Conservation (phyloP, 2,329 filamentous ascomycete species). For the Biscogniauxia sp. region DNA sequence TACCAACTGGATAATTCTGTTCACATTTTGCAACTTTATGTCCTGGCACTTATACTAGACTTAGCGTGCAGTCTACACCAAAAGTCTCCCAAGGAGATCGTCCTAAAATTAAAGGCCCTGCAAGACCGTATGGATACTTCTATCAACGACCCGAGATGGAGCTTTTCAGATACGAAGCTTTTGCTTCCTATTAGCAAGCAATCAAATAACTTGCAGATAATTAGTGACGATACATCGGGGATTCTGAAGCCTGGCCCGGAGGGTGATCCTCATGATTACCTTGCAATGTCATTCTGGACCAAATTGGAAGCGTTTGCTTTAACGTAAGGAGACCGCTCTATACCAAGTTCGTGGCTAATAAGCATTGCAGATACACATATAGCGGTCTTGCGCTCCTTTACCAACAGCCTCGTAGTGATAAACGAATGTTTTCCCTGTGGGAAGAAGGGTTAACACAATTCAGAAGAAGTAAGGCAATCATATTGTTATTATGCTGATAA, state of each 20-base stretch:
- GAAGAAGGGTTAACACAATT: constrained; percentile 37
- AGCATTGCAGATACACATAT: constrained; percentile 47
- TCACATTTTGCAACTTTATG: constrained; percentile 63
- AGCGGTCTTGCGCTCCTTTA: constrained; percentile 48
- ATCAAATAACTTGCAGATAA: constrained; percentile 44
- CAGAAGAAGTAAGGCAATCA: constrained; percentile 30
- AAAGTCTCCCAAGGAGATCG: constrained; percentile 55
- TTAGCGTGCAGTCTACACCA: constrained; percentile 67
- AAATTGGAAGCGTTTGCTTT: constrained; percentile 57
- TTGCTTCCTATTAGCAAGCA: constrained; percentile 56
- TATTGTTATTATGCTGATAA: constrained; percentile 5
- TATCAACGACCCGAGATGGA: constrained; percentile 44
- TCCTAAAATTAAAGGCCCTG: constrained; percentile 60
- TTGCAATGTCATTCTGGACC: constrained; percentile 60
- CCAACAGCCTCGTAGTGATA: constrained; percentile 37
- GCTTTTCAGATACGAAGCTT: constrained; percentile 47
- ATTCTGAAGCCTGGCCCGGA: constrained; percentile 50
- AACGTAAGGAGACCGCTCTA: constrained; percentile 42
- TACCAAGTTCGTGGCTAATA: not conserved
- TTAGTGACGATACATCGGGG: constrained; percentile 56
- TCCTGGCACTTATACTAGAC: constrained; percentile 66
- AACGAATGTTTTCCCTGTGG: constrained; percentile 40
- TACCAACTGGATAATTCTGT: constrained; percentile 65
- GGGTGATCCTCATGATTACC: constrained; percentile 48
- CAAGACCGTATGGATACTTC: constrained; percentile 61